A percentile compares a stretch with the other conserved stretches of the same genome.
Evolutionary conservation across 129 eudicot species (phyloP).

Genomic region (Solidago caesia): DNA sequence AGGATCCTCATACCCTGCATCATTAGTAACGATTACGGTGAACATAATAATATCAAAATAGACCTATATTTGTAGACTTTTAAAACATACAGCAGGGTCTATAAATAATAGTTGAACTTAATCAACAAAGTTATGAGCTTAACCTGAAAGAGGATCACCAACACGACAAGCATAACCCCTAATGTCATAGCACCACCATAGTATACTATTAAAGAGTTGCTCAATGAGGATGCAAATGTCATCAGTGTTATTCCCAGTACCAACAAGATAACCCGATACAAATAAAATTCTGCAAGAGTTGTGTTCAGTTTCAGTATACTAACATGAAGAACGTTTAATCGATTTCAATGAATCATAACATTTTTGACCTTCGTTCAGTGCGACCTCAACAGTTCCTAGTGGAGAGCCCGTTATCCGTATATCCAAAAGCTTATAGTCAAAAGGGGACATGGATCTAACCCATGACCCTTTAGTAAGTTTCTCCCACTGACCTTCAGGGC

Average conservation of each 20-base stretch:
- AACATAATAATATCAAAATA: neutral
- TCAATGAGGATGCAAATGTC: slow-evolving; percentile 60
- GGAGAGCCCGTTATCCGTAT: slow-evolving; percentile 54
- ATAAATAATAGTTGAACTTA: neutral
- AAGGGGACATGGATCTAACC: slow-evolving; percentile 86
- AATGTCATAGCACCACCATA: slow-evolving; percentile 86
- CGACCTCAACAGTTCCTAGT: slow-evolving; percentile 49
- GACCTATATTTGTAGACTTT: neutral
- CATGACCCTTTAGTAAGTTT: slow-evolving; percentile 67
- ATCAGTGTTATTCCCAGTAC: slow-evolving; percentile 59
- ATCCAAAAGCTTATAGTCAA: slow-evolving; percentile 82
- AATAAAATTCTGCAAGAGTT: slow-evolving; percentile 54
- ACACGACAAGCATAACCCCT: slow-evolving; percentile 77
- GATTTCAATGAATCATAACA: slow-evolving; percentile 9
- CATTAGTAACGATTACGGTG: slow-evolving; percentile 12
- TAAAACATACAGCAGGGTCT: neutral
- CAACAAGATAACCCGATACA: slow-evolving; percentile 59
- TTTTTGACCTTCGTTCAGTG: slow-evolving; percentile 61
- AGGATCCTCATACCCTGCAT: slow-evolving; percentile 96
- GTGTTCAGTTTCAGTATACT: slow-evolving; percentile 21
- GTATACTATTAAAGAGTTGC: slow-evolving; percentile 73
- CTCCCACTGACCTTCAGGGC: slow-evolving; percentile 76
- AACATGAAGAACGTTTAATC: neutral
- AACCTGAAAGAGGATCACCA: slow-evolving; percentile 93
- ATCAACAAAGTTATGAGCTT: neutral